These are phyloP conservation scores for Aspergillus caelatus DNA, from an alignment of 2,329 filamentous ascomycete genomes.

Conservation along the genomic window DNA sequence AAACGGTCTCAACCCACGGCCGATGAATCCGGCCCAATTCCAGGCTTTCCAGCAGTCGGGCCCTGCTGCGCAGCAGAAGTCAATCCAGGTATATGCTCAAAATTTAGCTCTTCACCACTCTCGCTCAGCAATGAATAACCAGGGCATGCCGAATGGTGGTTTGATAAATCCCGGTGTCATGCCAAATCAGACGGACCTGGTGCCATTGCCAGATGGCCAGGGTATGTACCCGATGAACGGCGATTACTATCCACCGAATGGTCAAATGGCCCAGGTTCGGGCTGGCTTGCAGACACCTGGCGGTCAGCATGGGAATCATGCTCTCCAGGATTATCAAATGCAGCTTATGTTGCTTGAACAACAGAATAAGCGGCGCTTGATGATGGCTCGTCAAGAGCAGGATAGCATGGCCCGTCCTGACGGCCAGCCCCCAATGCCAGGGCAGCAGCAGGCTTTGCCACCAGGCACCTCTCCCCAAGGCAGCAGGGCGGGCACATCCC, in stretches of 20 bases:
- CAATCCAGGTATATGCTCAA: constrained; percentile 84
- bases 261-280: constrained; percentile 56
- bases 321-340: constrained; percentile 71
- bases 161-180: constrained; percentile 66
- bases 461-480: constrained; percentile 61
- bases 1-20: constrained; percentile 75
- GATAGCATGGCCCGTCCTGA: constrained; percentile 60
- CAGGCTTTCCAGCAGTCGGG: constrained; percentile 61
- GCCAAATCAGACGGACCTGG: constrained; percentile 80
- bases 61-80: constrained; percentile 73
- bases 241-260: constrained; percentile 61
- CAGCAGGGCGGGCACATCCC: constrained; percentile 61
- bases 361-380: constrained; percentile 68
- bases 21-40: constrained; percentile 76
- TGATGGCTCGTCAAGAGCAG: constrained; percentile 69
- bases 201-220: constrained; percentile 68
- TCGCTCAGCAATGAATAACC: constrained; percentile 76
- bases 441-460: constrained; percentile 50
- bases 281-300: constrained; percentile 44
- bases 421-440: constrained; percentile 50
- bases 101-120: constrained; percentile 78
- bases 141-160: constrained; percentile 72
- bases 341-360: constrained; percentile 70
- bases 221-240: constrained; percentile 46
- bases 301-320: constrained; percentile 58